Percentiles rank a stretch among this genome's conserved stretches.
These are phyloP conservation scores for Phytophthora foliorum DNA, from an alignment of 352 stramenopile species.

Conservation along the genomic window DNA sequence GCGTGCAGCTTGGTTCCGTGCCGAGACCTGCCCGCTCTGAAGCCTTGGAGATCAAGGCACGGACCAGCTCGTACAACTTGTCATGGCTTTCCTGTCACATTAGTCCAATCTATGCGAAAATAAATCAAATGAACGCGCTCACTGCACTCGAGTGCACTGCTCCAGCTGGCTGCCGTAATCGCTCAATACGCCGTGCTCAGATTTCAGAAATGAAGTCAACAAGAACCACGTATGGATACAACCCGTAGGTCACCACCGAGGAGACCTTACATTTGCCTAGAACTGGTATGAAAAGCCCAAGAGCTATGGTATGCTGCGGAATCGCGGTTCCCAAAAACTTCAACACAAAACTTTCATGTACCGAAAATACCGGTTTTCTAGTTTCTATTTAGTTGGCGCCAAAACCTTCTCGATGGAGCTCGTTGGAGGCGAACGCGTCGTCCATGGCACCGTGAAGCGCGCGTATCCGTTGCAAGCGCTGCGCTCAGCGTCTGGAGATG, in stretches of 20 bases:
- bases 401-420: constrained; percentile 31
- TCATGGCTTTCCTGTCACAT: constrained; percentile 7
- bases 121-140: not conserved
- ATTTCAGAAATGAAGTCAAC: not conserved
- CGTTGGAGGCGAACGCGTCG: constrained; percentile 23
- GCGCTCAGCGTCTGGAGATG: not conserved
- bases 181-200: not conserved
- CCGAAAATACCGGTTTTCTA: not conserved
- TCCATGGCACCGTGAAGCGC: constrained; percentile 61
- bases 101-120: not conserved
- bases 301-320: too few species aligned
- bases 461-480: constrained; percentile 70
- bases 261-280: not conserved
- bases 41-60: not conserved
- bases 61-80: constrained; percentile 1
- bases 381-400: too few species aligned
- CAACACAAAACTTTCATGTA: not conserved
- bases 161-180: not conserved
- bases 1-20: not conserved
- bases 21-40: not conserved
- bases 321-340: too few species aligned
- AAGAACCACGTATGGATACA: too few species aligned
- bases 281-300: too few species aligned
- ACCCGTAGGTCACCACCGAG: too few species aligned
- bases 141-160: not conserved